Percentiles rank a stretch among this genome's conserved stretches.
Conservation (phyloP, 768 basidiomycete species). For the Amanita phalloides region DNA sequence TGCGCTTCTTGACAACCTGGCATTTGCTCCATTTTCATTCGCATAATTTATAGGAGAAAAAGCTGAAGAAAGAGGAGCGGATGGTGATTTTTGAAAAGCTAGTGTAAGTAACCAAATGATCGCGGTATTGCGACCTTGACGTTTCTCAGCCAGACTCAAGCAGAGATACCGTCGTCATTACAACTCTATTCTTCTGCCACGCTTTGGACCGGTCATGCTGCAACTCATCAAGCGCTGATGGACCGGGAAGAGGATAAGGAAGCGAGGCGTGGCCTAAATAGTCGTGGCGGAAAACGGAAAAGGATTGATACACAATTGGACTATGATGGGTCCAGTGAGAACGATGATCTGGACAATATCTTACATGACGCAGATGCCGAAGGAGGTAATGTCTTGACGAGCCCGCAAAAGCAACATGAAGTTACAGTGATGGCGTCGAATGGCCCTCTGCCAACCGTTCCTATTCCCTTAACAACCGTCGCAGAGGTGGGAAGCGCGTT, state of each 20-base stretch:
- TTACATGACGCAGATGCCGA: constrained; percentile 4
- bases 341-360: constrained; percentile 14
- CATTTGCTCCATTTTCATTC: background rate
- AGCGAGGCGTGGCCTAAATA: constrained; percentile 40
- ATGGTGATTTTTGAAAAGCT: constrained; percentile 68
- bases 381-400: background rate
- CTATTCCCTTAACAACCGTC: constrained; percentile 8
- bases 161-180: constrained; percentile 40
- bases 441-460: background rate
- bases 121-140: constrained; percentile 11
- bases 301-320: constrained; percentile 29
- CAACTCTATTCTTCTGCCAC: constrained; percentile 72
- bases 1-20: background rate
- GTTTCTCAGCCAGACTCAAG: constrained; percentile 60
- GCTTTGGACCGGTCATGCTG: constrained; percentile 63
- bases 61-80: constrained; percentile 85
- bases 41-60: constrained; percentile 56
- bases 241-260: constrained; percentile 52
- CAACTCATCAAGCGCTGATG: constrained; percentile 48
- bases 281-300: constrained; percentile 38
- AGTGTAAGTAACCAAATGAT: constrained; percentile 38
- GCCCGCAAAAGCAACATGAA: constrained; percentile 1
- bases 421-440: background rate
- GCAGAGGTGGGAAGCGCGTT: constrained; percentile 51
- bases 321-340: constrained; percentile 17